Base-by-base conservation (phyloP, 2,329 filamentous ascomycete genomes). In the Bimuria novae-zelandiae region DNA sequence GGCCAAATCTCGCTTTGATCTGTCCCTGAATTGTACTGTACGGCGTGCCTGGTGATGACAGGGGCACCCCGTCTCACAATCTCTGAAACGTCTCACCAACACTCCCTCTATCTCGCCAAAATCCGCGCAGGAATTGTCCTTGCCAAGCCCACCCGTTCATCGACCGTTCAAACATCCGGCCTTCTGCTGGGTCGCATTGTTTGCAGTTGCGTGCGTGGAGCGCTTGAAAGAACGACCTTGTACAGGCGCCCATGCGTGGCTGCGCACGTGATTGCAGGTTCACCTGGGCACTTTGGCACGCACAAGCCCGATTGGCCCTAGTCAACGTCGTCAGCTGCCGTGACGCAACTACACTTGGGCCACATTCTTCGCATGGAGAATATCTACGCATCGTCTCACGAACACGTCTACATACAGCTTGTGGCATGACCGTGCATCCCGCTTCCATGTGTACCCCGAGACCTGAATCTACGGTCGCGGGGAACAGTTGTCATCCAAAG, bases 291-390 rank as follows among this genome's bases (percentile, higher is more conserved):
- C n/a, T n/a, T n/a, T n/a, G n/a, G n/a, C n/a, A n/a, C n/a, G n/a
- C n/a, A n/a, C n/a, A n/a, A n/a, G n/a, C n/a, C n/a, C n/a, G 25
- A 10, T 10, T 27, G 5, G 25, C 25, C 5, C 25, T 27, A 27
- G 25, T 27, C 53, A 56, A 56, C 53, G 50, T 42, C 47, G 43
- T 35, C 52, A 54, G 51, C 59, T 33, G 59, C 59, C 48, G n/a
- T 19, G n/a, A n/a, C n/a, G n/a, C n/a, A n/a, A n/a, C n/a, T 27
- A 27, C 40, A 30, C 16, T 16, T 16, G 19, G 14, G 30, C 4
- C 29, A 10, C 4, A 19, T 27, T 27, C 25, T 27, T 29, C 44
- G 32, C 21, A 51, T 51, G 35, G 25, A 39, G 27, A 10, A 37
- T 33, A 16, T 42, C 22, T 8, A 21, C 21, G 25, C 21, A 16